Evolutionary conservation across 192 early-diverging fungal species (phyloP).

Genomic region (Borealophlyctis nickersoniae): DNA sequence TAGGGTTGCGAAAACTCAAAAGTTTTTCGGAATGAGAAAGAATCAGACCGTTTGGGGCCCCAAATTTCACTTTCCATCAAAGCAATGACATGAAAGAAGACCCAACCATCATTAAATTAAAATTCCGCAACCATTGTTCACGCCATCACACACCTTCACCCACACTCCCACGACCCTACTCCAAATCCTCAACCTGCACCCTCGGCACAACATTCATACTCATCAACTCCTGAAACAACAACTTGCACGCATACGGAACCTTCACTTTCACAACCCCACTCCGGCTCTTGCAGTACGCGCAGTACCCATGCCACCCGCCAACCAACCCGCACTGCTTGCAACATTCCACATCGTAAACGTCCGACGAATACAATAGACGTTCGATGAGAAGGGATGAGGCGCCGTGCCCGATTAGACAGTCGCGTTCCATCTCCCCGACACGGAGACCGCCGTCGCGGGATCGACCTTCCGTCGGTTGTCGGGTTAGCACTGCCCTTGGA

Average conservation of each 20-base stretch:
- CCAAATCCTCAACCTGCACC: slow-evolving; percentile 61
- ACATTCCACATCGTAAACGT: slow-evolving; percentile 89
- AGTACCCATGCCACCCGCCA: slow-evolving; percentile 78
- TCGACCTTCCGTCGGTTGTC: slow-evolving; percentile 97
- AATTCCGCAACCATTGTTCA: not conserved
- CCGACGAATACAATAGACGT: slow-evolving; percentile 87
- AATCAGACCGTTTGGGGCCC: too few species aligned
- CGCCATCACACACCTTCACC: not conserved
- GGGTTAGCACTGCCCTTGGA: slow-evolving; percentile 84
- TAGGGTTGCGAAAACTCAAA: too few species aligned
- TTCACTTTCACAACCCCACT: slow-evolving; percentile 85
- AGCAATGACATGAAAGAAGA: too few species aligned
- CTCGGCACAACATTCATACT: slow-evolving; percentile 91
- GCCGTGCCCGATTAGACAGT: slow-evolving; percentile 97
- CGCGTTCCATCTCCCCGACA: slow-evolving; percentile 98
- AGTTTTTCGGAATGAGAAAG: too few species aligned
- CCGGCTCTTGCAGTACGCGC: slow-evolving; percentile 83
- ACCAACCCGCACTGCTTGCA: slow-evolving; percentile 89
- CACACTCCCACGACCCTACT: slow-evolving; percentile 17
- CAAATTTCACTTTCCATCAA: too few species aligned
- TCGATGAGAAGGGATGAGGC: slow-evolving; percentile 90
- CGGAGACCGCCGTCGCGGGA: slow-evolving; percentile 95
- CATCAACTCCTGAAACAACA: slow-evolving; percentile 97
- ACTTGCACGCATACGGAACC: slow-evolving; percentile 96
- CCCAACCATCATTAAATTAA: too few species aligned